Percentiles rank a stretch among this genome's conserved stretches.
Conservation (phyloP, 2,329 filamentous ascomycete genomes). For the Cordyceps cicadae region DNA sequence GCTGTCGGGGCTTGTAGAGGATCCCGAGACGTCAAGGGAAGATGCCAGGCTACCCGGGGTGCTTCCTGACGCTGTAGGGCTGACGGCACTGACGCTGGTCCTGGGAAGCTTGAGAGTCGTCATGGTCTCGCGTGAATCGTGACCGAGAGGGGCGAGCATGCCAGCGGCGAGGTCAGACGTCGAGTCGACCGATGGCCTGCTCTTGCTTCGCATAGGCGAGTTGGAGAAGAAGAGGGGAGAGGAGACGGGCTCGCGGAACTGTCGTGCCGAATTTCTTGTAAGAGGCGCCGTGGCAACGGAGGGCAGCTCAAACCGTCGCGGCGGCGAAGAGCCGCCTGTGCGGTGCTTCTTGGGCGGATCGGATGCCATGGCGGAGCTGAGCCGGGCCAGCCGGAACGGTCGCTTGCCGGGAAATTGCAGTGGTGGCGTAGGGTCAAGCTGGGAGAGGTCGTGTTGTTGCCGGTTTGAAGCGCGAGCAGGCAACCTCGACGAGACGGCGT, state of each 20-base stretch:
- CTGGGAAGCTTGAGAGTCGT: slow-evolving; percentile 49
- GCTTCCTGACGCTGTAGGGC: slow-evolving; percentile 39
- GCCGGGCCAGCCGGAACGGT: slow-evolving; percentile 13
- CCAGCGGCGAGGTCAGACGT: slow-evolving; percentile 34
- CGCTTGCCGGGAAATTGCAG: slow-evolving; percentile 19
- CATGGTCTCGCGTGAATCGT: slow-evolving; percentile 35
- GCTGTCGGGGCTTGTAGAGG: slow-evolving; percentile 44
- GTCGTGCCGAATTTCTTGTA: slow-evolving; percentile 18
- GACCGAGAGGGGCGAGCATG: slow-evolving; percentile 39
- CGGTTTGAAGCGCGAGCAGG: background rate
- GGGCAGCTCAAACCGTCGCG: slow-evolving; percentile 36
- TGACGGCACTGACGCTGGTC: slow-evolving; percentile 41
- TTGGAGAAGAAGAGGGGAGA: slow-evolving; percentile 48
- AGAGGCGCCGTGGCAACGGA: slow-evolving; percentile 18
- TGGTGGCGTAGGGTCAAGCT: background rate
- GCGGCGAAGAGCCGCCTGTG: slow-evolving; percentile 38
- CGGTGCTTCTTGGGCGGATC: slow-evolving; percentile 39
- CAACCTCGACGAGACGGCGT: background rate
- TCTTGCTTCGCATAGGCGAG: slow-evolving; percentile 27
- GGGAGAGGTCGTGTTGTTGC: background rate
- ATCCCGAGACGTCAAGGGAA: slow-evolving; percentile 43
- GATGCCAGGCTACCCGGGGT: slow-evolving; percentile 46
- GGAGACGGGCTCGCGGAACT: slow-evolving; percentile 29
- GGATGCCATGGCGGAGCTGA: slow-evolving; percentile 25
- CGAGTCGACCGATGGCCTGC: slow-evolving; percentile 30